Evolutionary conservation across 129 eudicot genomes (phyloP).

Genomic region (Rutidosis leptorrhynchoides): DNA sequence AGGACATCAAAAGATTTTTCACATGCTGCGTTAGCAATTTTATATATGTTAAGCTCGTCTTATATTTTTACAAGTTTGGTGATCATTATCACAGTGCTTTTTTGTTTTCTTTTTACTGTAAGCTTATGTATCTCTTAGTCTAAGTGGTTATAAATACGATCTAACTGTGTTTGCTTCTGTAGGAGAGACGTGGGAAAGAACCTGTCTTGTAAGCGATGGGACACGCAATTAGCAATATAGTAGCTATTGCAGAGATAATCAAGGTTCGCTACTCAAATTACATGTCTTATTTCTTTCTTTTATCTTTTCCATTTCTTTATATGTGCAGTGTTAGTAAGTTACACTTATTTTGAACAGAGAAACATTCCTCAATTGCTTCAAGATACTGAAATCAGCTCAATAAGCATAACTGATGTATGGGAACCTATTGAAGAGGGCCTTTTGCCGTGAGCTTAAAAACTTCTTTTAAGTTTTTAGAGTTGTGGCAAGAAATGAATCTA

Average conservation of each 20-base stretch:
- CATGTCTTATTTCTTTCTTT: not conserved
- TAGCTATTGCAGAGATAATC: constrained; percentile 71
- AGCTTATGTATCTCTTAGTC: too few species aligned
- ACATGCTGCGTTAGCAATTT: not conserved
- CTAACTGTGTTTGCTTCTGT: constrained; percentile 8
- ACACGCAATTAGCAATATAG: constrained; percentile 92
- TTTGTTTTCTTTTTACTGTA: too few species aligned
- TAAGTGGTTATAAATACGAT: constrained; percentile 1
- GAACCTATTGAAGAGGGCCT: constrained; percentile 98
- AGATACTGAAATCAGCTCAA: too few species aligned
- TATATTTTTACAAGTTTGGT: not conserved
- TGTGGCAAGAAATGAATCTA: not conserved
- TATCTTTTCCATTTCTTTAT: not conserved
- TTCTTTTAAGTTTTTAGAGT: constrained; percentile 1
- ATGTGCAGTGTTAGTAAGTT: constrained; percentile 15
- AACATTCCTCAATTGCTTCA: constrained; percentile 76
- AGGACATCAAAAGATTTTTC: too few species aligned
- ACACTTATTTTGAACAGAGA: constrained; percentile 47
- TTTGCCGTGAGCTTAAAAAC: constrained; percentile 56
- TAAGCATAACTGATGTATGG: too few species aligned
- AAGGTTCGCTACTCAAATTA: constrained; percentile 47
- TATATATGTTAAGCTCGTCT: not conserved
- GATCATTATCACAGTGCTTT: too few species aligned
- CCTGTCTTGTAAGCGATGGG: constrained; percentile 93
- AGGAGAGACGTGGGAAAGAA: constrained; percentile 78